These are phyloP conservation scores for Pleodorina starrii DNA, from an alignment of 139 green algal species.

Conservation along the genomic window DNA sequence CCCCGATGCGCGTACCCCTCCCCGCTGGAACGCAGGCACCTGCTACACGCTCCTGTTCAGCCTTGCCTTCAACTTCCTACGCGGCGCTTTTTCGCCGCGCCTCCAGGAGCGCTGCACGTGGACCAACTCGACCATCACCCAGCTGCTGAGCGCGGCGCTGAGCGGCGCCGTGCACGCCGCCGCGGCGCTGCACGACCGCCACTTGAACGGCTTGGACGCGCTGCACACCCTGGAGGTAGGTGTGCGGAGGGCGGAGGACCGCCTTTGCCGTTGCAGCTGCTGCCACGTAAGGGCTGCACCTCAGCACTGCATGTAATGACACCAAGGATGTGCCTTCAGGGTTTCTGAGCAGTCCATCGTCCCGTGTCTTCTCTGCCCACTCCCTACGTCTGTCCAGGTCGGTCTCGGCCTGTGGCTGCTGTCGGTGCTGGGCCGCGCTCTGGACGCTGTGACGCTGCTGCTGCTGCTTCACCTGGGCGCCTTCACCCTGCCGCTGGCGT, in stretches of 20 bases:
- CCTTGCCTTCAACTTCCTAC: conserved; percentile 45
- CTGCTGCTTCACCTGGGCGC: conserved; percentile 50
- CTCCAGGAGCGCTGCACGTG: conserved; percentile 33
- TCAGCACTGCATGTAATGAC: too few species aligned
- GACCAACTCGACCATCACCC: neutral
- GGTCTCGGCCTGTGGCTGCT: conserved; percentile 44
- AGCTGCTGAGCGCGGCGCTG: neutral
- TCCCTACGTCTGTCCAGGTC: conserved; percentile 27
- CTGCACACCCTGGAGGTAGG: conserved; percentile 38
- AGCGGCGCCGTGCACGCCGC: neutral
- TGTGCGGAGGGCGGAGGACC: too few species aligned
- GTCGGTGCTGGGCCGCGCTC: conserved; percentile 36
- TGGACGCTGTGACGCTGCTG: conserved; percentile 43
- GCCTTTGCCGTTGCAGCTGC: too few species aligned
- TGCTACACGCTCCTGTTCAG: conserved; percentile 34
- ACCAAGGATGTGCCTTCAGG: too few species aligned
- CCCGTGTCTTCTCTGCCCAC: too few species aligned
- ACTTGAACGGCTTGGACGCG: conserved; percentile 44
- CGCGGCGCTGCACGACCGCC: conserved; percentile 32
- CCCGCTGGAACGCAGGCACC: too few species aligned
- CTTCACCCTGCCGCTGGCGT: conserved; percentile 33
- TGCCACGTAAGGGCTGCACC: too few species aligned
- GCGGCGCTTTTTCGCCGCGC: conserved; percentile 12
- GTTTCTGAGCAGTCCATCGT: too few species aligned
- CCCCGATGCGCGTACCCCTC: too few species aligned